These are phyloP conservation scores for Pholiota molesta DNA, from an alignment of 768 basidiomycete genomes.

Conservation along the genomic window DNA sequence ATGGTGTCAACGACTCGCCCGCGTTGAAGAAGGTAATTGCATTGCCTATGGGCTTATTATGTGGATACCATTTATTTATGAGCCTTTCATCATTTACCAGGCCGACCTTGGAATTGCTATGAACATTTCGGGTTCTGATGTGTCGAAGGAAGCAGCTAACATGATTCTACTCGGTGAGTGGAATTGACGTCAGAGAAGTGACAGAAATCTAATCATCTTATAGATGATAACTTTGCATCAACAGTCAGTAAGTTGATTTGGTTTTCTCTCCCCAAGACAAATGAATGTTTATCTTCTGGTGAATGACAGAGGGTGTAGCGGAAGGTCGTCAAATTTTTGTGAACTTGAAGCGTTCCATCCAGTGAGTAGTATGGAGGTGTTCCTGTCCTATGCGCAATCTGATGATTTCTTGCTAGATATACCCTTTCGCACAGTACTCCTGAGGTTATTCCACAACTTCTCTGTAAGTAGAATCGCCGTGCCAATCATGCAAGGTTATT, in stretches of 20 bases:
- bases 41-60: background rate
- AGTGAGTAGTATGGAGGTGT: constrained; percentile 37
- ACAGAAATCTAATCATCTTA: background rate
- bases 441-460: constrained; percentile 69
- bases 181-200: background rate
- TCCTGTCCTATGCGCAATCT: background rate
- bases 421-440: constrained; percentile 70
- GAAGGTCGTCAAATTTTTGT: constrained; percentile 73
- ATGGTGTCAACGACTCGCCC: constrained; percentile 75
- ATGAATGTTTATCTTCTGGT: background rate
- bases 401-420: constrained; percentile 40
- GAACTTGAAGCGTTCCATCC: constrained; percentile 72
- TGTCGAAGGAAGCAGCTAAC: constrained; percentile 75
- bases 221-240: constrained; percentile 75
- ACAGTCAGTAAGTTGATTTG: constrained; percentile 57
- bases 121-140: constrained; percentile 76
- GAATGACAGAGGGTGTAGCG: constrained; percentile 56
- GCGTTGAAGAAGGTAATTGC: constrained; percentile 59
- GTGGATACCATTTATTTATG: background rate
- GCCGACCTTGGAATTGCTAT: constrained; percentile 76
- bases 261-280: background rate
- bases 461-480: constrained; percentile 45
- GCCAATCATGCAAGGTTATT: background rate
- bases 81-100: constrained; percentile 23
- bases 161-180: constrained; percentile 66